Base-by-base conservation (phyloP, 352 stramenopile genomes). In the Globisporangium spinosum region DNA sequence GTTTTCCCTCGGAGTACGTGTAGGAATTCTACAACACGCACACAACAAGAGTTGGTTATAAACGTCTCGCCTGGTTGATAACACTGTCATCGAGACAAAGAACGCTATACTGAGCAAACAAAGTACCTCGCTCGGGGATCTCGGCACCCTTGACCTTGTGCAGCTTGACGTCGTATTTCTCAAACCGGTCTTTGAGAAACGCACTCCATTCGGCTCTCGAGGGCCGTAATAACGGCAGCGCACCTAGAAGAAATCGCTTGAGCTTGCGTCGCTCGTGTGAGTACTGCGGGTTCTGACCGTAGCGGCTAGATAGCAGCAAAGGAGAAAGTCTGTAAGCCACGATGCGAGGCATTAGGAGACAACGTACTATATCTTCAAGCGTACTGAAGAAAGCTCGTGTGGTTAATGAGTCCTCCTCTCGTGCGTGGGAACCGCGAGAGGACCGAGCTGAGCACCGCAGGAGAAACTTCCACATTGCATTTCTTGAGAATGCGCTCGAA, bases 371-470 rank as follows among this genome's bases (percentile, higher is more conserved):
- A 32, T 32, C 29, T 32, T 32, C 29, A 32, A 32, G 29, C 29
- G 29, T 32, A 32, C 82, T 82, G 76, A n/a, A 90, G 73, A 62
- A 90, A 89, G 9, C 62, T 64, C 1, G 65, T 38, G 47, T 87
- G 89, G 62, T 64, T 75, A 60, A 90, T 74, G 29, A 65, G 60
- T 9, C 74, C 68, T 23, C 77, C 72, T 1, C 49, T 53, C 3
- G 73, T 70, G 17, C 79, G 72, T 20, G 79, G 64, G 55, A 91
- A 89, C 32, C 78, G 76, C 5, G 81, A 82, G 0, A 90, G 70
- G 15, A 90, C 85, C 32, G 71, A 78, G 15, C 59, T 72, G 0
- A 88, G 62, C 20, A 83, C 63, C 0, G 72, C 51, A 1, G 51
- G 22, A 0, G 72, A 60, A n/a, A 89, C 67, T 1, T 69, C 56